Evolutionary conservation across 805 yeast genomes (phyloP), one percentile per base, ranked within the genome.

Genomic region (Ogataea nonfermentans): DNA sequence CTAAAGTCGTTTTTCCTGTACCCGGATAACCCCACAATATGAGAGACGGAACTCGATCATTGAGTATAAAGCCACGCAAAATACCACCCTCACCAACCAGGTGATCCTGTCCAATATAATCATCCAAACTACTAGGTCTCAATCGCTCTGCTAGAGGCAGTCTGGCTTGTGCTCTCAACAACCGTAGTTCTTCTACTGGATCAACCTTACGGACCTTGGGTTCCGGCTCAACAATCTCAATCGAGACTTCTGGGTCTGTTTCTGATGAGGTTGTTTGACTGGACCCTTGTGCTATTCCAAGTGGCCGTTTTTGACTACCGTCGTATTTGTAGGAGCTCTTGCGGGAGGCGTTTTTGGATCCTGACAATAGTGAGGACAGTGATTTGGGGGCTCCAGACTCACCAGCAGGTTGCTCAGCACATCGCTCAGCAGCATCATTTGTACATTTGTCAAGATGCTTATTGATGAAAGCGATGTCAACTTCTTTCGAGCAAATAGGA

Each of bases 11-110:
- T 57, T 93, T 93, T 70, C 93, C 91, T 3, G 88, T 90, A 0
- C 99, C 99, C 2, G 97, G 95, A 1, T 95, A 95, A 0, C 99
- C 99, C 85, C 93, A 84, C 4, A 93, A 64, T 2, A 93, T 78
- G 78, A 93, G 72, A 0, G 96, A 88, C 1, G 97, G 97, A 6
- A 85, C 67, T 32, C 70, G 67, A n/a, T 82, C 77, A 62, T 73
- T 63, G 25, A 73, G 70, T 2, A 90, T 69, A 44, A 84, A 84
- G 31, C 80, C 80, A 19, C 78, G 65, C 2, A 91, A 63, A 3
- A 81, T 67, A 1, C 96, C 95, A 6, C 70, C 67, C 2, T 65
- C 62, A 0, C 85, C 83, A 4, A 91, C 67, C 2, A 93, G 62
- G 62, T 90, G 95, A 10, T 69, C 66, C 62, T 93, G 99, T 0